Base-by-base conservation (phyloP, 495 filamentous ascomycete species). In the Hyaloscypha finlandica region DNA sequence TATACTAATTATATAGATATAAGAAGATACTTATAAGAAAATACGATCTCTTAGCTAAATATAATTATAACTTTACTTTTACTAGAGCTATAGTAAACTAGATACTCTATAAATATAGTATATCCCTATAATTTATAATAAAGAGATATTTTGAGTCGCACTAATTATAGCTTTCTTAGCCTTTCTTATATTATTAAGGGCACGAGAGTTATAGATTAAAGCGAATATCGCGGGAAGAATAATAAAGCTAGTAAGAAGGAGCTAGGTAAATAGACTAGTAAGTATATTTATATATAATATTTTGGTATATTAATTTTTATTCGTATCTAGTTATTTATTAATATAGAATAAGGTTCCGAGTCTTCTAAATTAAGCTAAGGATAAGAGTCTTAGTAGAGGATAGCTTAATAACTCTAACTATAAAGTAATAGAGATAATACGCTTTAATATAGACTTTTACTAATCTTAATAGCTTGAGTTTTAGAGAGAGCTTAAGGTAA, bases 251-350 rank as follows among this genome's bases (percentile, higher is more conserved):
- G 30, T 29, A 64, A 66, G 54, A 29, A 64, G 30, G 2, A 25
- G 25, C 51, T 51, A 32, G 51, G 30, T 64, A 35, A 64, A 64
- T 9, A 64, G 51, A 56, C 14, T 14, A 55, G 29, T 22, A 56
- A 64, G 51, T 30, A 57, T 64, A 33, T 64, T 57, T 39, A 31
- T 31, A 64, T 64, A 56, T 64, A 64, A 57, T 64, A 25, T 25
- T 25, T 37, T 12, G 1, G 12, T 37, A 37, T 37, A 37, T 37
- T 37, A 64, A 25, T 25, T 25, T 25, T 25, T 25, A 25, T 25
- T 25, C 2, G 2, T 25, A 25, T 25, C 25, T 25, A 25, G 25
- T 25, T 25, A 25, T 25, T 25, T 25, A 25, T 25, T 25, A 25
- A 25, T 25, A 25, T 25, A 25, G 25, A 25, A 25, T 25, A 25